phyloP scores from a whole-genome alignment of 768 basidiomycete genomes.

The Scleroderma citrinum region DNA sequence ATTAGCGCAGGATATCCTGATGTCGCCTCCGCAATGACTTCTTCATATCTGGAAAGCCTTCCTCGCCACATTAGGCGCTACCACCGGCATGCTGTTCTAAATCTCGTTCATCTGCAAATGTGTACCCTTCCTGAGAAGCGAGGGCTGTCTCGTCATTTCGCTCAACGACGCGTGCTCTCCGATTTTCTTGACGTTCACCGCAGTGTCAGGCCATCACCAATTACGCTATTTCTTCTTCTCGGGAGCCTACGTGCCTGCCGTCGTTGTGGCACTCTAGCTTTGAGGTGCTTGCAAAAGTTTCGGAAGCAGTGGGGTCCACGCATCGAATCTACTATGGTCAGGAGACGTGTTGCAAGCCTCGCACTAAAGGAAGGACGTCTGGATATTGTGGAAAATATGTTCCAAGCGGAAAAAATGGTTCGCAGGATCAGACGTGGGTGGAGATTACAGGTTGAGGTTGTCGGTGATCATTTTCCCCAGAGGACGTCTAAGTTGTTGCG shows the following conservation, averaged over 20 bases:
- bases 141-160: constrained; percentile 40
- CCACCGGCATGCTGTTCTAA: constrained; percentile 35
- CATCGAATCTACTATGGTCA: constrained; percentile 53
- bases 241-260: constrained; percentile 42
- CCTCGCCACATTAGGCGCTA: constrained; percentile 36
- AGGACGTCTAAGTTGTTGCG: constrained; percentile 8
- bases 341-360: constrained; percentile 50
- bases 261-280: constrained; percentile 51
- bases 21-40: constrained; percentile 40
- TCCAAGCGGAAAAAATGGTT: constrained; percentile 11
- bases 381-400: constrained; percentile 37
- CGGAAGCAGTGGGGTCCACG: constrained; percentile 48
- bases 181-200: constrained; percentile 42
- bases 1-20: constrained; percentile 34
- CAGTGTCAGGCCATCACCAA: constrained; percentile 48
- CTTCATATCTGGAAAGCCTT: constrained; percentile 44
- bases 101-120: constrained; percentile 47
- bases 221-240: constrained; percentile 56
- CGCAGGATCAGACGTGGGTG: constrained; percentile 8
- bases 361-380: constrained; percentile 62
- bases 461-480: constrained; percentile 6
- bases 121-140: constrained; percentile 23
- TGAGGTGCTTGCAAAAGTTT: constrained; percentile 40
- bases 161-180: constrained; percentile 38
- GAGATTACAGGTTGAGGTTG: constrained; percentile 6